Evolutionary conservation across 2,329 filamentous ascomycete species (phyloP), one percentile per base, ranked within the genome.

Genomic region (Leptographium radiaticola): DNA sequence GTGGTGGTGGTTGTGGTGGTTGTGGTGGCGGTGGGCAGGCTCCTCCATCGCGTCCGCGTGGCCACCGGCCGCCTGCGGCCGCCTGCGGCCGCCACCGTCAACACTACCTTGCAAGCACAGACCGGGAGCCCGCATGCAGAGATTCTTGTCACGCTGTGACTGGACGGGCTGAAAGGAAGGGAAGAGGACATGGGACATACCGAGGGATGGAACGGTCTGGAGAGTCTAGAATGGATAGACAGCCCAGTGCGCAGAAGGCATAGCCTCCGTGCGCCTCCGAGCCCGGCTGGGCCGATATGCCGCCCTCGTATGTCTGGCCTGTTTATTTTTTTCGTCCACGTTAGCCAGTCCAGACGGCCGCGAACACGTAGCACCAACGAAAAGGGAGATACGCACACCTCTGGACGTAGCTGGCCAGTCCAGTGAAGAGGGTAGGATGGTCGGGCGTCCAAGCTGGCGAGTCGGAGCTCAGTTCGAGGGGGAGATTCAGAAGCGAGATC

Each of bases 201-300:
- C 77, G 82, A 57, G 81, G 76, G 59, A 96, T 81, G 58, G 80
- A 85, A 60, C 80, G 75, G 66, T 86, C 77, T 54, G 93, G 91
- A 54, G 84, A 76, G 63, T 87, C 89, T 49, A 97, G 72, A 59
- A 97, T 87, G 63, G 87, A 85, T 53, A 98, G 78, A 68, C 88
- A 94, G 53, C 86, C 93, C 56, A 98, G 73, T 54, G 87, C 90
- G 70, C 91, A 96, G 70, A 97, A 97, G 31, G 91, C 88, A 71
- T 97, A 98, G 59, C 89, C 93, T 57, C 93, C 93, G 70, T 98
- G 93, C 53, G 91, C 93, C 75, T 98, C 93, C 59, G 86, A 83
- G 56, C 84, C 85, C 52, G 90, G 93, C 59, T 85, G 84, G 54
- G 82, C 86, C 59, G 87, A 90, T 61, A 98, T 89, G 49, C 93